These are phyloP conservation scores for Aquilaria sinensis DNA, from an alignment of 345 rosid species.

Conservation along the genomic window DNA sequence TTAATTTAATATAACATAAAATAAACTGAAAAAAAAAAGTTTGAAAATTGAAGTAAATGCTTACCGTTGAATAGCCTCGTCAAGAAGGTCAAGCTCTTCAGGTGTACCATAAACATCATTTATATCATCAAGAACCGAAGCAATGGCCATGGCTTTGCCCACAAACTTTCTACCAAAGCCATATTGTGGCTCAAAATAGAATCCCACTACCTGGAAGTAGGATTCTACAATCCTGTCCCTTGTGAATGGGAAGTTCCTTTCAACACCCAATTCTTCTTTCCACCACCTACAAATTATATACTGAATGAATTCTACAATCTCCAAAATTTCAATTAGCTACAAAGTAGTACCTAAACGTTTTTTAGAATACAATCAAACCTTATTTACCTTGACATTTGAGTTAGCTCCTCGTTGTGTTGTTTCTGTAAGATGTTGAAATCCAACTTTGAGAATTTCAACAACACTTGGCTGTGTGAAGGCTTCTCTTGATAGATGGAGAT, in stretches of 20 bases:
- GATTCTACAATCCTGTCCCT: not conserved
- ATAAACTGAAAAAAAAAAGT: not conserved
- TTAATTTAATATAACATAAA: not conserved
- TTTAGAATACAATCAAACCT: too few relatives aligned
- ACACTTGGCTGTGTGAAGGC: not conserved
- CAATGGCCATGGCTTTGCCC: slow-evolving; percentile 13
- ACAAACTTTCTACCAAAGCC: slow-evolving; percentile 9
- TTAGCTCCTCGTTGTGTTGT: slow-evolving; percentile 15
- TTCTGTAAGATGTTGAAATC: slow-evolving; percentile 25
- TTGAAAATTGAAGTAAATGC: not conserved
- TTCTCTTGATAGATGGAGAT: slow-evolving; percentile 12
- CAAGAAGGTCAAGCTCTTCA: slow-evolving; percentile 26
- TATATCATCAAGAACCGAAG: slow-evolving; percentile 12
- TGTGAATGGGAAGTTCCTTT: slow-evolving; percentile 12
- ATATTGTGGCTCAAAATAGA: slow-evolving; percentile 15
- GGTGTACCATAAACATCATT: slow-evolving; percentile 26
- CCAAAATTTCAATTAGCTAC: not conserved
- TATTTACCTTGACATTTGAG: slow-evolving; percentile 10
- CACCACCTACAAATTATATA: slow-evolving; percentile 11
- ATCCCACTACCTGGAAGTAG: slow-evolving; percentile 16
- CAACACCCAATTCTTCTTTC: slow-evolving; percentile 18
- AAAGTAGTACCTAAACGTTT: not conserved
- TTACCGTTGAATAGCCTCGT: slow-evolving; percentile 18
- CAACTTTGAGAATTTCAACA: slow-evolving; percentile 22
- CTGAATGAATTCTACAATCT: not conserved